These are phyloP conservation scores for Sclerotinia nivalis DNA, from an alignment of 2,329 filamentous ascomycete species.

Conservation along the genomic window DNA sequence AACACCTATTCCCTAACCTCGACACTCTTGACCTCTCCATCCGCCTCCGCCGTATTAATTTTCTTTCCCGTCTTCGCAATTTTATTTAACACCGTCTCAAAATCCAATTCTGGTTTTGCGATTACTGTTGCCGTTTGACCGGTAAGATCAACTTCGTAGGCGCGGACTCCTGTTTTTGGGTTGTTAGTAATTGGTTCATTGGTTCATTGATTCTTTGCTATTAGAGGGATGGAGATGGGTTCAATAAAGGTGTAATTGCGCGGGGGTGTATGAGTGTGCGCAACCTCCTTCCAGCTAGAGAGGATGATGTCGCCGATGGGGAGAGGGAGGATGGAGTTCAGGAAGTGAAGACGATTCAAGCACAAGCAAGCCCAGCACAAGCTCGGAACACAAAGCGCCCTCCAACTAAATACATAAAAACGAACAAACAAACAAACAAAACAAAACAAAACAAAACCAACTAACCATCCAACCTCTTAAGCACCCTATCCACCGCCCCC, in stretches of 20 bases:
- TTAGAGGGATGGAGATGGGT: too few species aligned
- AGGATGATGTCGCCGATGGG: neutral
- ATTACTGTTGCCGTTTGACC: conserved; percentile 78
- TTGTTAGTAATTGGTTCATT: neutral
- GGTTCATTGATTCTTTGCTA: neutral
- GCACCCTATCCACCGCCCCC: conserved; percentile 84
- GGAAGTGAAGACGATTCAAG: too few species aligned
- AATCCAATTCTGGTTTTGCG: conserved; percentile 67
- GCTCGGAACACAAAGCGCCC: too few species aligned
- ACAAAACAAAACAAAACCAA: conserved; percentile 38
- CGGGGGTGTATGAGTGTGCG: too few species aligned
- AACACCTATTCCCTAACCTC: conserved; percentile 45
- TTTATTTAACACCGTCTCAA: conserved; percentile 79
- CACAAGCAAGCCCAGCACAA: too few species aligned
- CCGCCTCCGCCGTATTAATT: conserved; percentile 73
- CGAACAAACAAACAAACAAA: neutral
- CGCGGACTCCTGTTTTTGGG: conserved; percentile 68
- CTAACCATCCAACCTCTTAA: conserved; percentile 85
- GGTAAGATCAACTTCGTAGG: conserved; percentile 84
- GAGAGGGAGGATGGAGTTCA: too few species aligned
- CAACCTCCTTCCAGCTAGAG: too few species aligned
- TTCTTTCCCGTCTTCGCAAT: conserved; percentile 97
- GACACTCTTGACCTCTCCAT: conserved; percentile 60
- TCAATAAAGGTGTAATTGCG: too few species aligned
- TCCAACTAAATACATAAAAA: too few species aligned